These are phyloP conservation scores for Raffaelea ambrosiae DNA, from an alignment of 2,329 filamentous ascomycete genomes.

Conservation along the genomic window DNA sequence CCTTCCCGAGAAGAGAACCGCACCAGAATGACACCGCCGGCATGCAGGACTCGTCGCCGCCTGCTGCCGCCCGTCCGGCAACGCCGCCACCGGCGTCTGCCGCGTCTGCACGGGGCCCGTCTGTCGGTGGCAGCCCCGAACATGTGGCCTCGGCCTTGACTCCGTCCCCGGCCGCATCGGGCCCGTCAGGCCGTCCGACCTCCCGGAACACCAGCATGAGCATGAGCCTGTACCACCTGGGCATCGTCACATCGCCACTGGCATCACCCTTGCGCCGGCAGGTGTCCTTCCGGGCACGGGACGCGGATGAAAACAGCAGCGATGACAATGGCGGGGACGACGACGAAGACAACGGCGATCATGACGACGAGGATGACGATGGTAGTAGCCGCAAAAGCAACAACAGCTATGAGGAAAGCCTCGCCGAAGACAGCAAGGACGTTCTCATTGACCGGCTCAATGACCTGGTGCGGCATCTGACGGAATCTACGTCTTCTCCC, in stretches of 20 bases:
- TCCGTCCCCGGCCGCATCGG: neutral
- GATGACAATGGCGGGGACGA: neutral
- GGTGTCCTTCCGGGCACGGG: conserved; percentile 15
- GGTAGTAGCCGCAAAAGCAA: neutral
- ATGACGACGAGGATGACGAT: conserved; percentile 8
- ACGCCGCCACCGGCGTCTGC: neutral
- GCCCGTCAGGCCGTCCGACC: conserved; percentile 12
- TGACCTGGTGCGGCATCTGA: conserved; percentile 28
- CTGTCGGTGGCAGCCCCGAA: neutral
- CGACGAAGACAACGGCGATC: conserved; percentile 5
- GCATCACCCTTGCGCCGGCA: conserved; percentile 22
- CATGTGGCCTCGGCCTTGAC: neutral
- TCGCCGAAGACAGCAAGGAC: conserved; percentile 29
- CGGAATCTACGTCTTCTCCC: too few relatives aligned
- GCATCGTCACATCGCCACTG: conserved; percentile 18
- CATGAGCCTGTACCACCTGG: conserved; percentile 20
- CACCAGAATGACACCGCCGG: conserved; percentile 5
- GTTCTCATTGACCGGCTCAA: conserved; percentile 36
- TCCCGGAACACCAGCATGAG: conserved; percentile 14
- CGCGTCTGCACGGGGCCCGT: neutral
- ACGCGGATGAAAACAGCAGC: neutral
- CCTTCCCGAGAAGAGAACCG: neutral
- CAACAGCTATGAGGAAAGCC: conserved; percentile 4
- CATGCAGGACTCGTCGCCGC: conserved; percentile 9
- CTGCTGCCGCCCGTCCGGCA: conserved; percentile 3